Evolutionary conservation across 768 basidiomycete species (phyloP), one percentile per base, ranked within the genome.

Genomic region (Lactarius hatsudake): DNA sequence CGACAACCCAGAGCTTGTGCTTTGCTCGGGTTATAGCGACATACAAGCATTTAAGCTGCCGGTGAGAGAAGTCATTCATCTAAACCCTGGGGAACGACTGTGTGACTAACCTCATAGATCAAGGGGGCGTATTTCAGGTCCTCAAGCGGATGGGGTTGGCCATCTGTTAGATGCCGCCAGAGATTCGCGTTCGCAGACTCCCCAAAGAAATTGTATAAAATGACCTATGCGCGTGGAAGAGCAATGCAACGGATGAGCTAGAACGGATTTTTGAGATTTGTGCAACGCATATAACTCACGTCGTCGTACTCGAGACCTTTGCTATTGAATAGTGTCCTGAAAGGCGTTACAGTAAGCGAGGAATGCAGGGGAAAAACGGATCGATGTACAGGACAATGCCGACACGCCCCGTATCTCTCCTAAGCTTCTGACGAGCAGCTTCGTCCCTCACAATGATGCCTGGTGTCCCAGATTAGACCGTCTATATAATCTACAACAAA

Each of bases 141-240:
- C 1, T 3, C 12, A 32, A 63, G 9, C 43, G 45, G 48, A 36
- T 34, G 8, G 2, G 8, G 3, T 9, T 57, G 51, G 0, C n/a
- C 51, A 26, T 53, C 32, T 12, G 54, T 43, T 15, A 70, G 43
- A 42, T 68, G 51, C 13, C 56, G 42, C 69, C 69, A 70, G 23
- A 61, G 62, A 9, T 40, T 61, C 40, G 81, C 81, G 2, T 84
- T 75, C 0, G 72, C 70, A 0, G 90, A 91, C 69, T 89, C 87
- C 30, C 84, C 81, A 71, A 91, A 92, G 75, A 91, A 91, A 68
- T 92, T 86, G 71, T 87, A 91, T 13, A 92, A 71, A 4, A 92
- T 78, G 5, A 92, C 89, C 89, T 90, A 65, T 0, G 6, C 55
- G 55, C 34, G 12, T 23, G 30, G 12, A 36, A 34, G 8, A 53